Conservation (phyloP, 2,329 filamentous ascomycete species). For the Alternaria sp. region DNA sequence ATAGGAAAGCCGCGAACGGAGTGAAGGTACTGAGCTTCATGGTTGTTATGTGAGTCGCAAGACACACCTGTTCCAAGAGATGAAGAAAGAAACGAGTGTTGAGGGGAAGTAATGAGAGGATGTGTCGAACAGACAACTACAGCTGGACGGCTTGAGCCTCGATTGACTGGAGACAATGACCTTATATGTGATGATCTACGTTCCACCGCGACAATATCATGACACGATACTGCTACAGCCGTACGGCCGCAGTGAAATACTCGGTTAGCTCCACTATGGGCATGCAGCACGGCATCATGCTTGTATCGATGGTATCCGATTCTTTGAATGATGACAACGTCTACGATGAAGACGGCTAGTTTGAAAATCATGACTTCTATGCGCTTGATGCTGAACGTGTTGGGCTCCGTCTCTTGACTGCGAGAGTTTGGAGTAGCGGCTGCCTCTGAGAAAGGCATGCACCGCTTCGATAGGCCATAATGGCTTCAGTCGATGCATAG, state of each 20-base stretch:
- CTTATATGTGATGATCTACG: constrained; percentile 23
- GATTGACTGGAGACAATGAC: not conserved
- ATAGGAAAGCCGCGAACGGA: constrained; percentile 13
- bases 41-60: not conserved
- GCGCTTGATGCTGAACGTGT: not conserved
- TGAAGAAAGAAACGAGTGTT: constrained; percentile 5
- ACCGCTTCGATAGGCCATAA: not conserved
- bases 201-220: constrained; percentile 6
- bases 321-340: not conserved
- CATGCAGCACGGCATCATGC: constrained; percentile 30
- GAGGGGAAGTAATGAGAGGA: constrained; percentile 21
- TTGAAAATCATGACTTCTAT: not conserved
- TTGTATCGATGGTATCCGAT: constrained; percentile 11
- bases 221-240: not conserved
- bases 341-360: not conserved
- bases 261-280: constrained; percentile 18
- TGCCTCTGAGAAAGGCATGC: not conserved
- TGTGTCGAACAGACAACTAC: constrained; percentile 14
- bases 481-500: not conserved
- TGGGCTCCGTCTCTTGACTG: not conserved
- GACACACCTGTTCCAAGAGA: not conserved
- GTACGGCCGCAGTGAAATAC: constrained; percentile 9
- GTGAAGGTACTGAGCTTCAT: constrained; percentile 31
- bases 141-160: constrained; percentile 5
- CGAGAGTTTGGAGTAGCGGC: not conserved